A percentile compares a stretch with the other conserved stretches of the same genome.
phyloP scores from a whole-genome alignment of 345 rosid genomes.

The Populus simonii region DNA sequence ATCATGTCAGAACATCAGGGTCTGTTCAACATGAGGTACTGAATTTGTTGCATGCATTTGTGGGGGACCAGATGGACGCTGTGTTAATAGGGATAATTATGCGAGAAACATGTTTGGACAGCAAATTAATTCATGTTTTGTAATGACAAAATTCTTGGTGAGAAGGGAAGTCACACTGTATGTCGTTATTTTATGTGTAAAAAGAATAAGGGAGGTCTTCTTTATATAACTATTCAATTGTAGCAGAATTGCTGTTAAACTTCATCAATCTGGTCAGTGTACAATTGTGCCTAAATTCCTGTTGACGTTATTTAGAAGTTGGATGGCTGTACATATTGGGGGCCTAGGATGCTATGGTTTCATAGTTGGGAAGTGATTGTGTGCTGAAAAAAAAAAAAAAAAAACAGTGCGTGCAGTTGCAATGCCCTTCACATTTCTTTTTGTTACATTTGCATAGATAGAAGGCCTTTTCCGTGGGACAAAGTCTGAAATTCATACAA shows the following conservation, averaged over 20 bases:
- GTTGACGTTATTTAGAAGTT: background rate
- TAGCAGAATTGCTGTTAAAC: background rate
- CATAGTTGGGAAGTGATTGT: background rate
- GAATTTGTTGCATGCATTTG: background rate
- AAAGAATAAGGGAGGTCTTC: background rate
- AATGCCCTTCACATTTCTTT: background rate
- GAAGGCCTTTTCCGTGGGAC: background rate
- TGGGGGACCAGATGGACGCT: background rate
- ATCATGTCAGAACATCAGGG: background rate
- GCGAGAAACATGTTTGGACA: background rate
- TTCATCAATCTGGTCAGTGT: too few relatives aligned
- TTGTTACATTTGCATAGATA: background rate
- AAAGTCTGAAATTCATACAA: background rate
- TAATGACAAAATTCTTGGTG: background rate
- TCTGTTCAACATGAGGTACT: background rate
- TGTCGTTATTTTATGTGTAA: background rate
- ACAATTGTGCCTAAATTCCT: too few relatives aligned
- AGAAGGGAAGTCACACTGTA: background rate
- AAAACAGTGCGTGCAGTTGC: background rate
- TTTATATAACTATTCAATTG: background rate
- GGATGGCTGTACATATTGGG: background rate
- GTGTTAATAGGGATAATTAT: background rate
- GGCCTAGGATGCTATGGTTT: background rate
- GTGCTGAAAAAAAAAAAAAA: background rate
- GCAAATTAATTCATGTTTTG: background rate